Evolutionary conservation across 1,284 basidiomycete species (phyloP), one percentile per base, ranked within the genome.

Genomic region (Macrocybe sp.): DNA sequence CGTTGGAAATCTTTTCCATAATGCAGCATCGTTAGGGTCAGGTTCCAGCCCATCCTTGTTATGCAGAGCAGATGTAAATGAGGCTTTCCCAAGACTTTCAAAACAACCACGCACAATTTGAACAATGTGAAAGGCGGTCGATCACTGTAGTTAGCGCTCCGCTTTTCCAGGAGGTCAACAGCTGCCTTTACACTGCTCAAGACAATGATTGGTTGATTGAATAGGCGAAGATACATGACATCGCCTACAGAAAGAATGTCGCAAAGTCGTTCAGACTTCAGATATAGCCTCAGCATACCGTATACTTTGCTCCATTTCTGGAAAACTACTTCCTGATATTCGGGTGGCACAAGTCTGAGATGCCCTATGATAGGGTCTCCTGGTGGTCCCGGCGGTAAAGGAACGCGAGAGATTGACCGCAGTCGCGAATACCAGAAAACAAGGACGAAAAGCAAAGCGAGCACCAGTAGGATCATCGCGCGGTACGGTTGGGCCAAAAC

Each of bases 131-230:
- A 50, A 8, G 28, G n/a, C 34, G 65, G 65, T 9, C 66, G 47
- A 49, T 64, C 61, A 30, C 63, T 66, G 48, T 68, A 69, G 22
- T 59, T 60, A 4, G 51, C 39, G 7, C 62, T 59, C 35, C 64
- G 54, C 43, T 63, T 64, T 7, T 67, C 67, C 32, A 70, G 52
- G 1, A 72, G 53, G 7, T 67, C 68, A 2, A 48, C 51, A 8
- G 66, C 64, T 2, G 59, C 61, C 44, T 65, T 49, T 6, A 53
- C 41, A 9, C 61, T 61, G 50, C 66, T 69, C 6, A 72, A 42
- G 6, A 68, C 48, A 22, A 69, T 51, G 37, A 69, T 57, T 9
- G 56, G 48, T 30, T 53, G 45, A 7, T 65, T 62, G 6, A 64
- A 48, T 9, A 62, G 45, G 11, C 54, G 52, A 10, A 68, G 45